Evolutionary conservation across 371 early-diverging fungal genomes (phyloP), one percentile per base, ranked within the genome.

Genomic region (Mucor velutinosus): DNA sequence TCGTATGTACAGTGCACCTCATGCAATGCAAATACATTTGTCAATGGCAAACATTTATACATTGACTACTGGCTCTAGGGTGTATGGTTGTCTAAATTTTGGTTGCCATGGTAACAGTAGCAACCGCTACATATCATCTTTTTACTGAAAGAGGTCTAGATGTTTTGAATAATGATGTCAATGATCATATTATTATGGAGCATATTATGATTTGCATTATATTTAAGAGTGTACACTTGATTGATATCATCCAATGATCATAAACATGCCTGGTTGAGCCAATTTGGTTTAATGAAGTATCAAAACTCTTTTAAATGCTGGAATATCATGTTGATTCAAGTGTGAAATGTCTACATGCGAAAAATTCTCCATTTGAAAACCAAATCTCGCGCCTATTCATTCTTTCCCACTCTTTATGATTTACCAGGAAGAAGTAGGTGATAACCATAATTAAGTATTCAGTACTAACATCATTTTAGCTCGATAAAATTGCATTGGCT

Each of bases 401-500:
- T 23, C 7, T 49, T 49, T 23, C 7, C 23, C 27, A 15, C 53
- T 25, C 4, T 51, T 53, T 53, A 53, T 53, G 53, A 53, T 6
- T 11, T 53, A 53, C 25, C 53, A 53, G 27, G 53, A 53, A 53
- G 15, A 53, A 27, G 53, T 53, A 53, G 14, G 53, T 27, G 14
- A 14, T 53, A 4, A 4, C 15, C 5, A 15, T 2, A 4, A 53
- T 25, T 25, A 27, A 23, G 53, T 53, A 15, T 14, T 4, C 1
- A 53, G 12, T 27, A 27, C 53, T 53, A 1, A 59, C 19, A 0
- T 41, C 17, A 17, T 25, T 55, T 14, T 57, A 72, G 72, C 21
- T 68, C 3, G 23, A 68, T 23, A 65, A 65, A 8, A 67, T 72
- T 8, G 30, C 56, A 32, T 32, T 27, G 37, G 43, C 32, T 39